Evolutionary conservation across 257 asterid species (phyloP).

Genomic region (Thymus mandschuricus): DNA sequence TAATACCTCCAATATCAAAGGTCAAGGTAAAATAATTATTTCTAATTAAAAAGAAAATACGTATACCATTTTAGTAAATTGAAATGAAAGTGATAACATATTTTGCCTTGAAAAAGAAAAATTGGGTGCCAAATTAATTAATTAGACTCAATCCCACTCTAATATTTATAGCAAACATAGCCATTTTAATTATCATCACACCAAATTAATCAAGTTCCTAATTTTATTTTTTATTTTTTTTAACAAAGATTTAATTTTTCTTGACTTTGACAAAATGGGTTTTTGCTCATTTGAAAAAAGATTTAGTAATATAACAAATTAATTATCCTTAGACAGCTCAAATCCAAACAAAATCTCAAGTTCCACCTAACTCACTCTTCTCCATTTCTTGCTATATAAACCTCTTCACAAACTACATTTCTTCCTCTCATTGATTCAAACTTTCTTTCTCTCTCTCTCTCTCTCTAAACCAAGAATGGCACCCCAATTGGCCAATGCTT

Average conservation of each 20-base stretch:
- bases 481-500: slow-evolving; percentile 42
- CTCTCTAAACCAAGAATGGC: slow-evolving; percentile 51
- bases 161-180: not conserved
- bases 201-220: not conserved
- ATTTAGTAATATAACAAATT: not conserved
- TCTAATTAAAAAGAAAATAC: no score
- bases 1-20: not conserved
- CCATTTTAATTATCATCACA: no score
- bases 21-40: no score
- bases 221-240: no score
- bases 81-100: no score
- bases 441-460: not conserved
- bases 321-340: slow-evolving; percentile 35
- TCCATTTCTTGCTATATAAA: slow-evolving; percentile 45
- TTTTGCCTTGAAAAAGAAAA: no score
- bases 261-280: not conserved
- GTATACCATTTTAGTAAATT: no score
- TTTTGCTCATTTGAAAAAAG: not conserved
- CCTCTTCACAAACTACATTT: slow-evolving; percentile 8
- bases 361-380: slow-evolving; percentile 14
- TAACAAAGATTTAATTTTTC: not conserved
- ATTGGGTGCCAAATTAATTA: slow-evolving; percentile 5
- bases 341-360: slow-evolving; percentile 29
- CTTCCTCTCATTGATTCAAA: slow-evolving; percentile 9
- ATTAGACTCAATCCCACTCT: not conserved